These are phyloP conservation scores for Candida montana DNA, from an alignment of 805 yeast species.

Conservation along the genomic window DNA sequence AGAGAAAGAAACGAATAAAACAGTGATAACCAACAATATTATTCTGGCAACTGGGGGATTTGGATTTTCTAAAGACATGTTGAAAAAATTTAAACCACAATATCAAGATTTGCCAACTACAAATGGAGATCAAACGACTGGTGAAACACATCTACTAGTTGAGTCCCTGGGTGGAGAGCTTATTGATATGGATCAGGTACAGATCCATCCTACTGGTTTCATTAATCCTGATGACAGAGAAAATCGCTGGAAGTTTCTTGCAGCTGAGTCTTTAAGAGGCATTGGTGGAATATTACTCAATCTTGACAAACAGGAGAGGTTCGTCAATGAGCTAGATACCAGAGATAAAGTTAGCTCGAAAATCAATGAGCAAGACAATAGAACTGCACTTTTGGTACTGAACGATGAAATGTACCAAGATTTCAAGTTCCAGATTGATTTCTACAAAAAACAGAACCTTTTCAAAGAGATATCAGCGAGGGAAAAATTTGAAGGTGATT, in stretches of 20 bases:
- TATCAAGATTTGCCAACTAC: constrained; percentile 45
- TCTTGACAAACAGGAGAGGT: constrained; percentile 35
- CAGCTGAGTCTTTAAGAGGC: constrained; percentile 58
- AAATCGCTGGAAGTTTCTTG: constrained; percentile 46
- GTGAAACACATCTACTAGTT: constrained; percentile 54
- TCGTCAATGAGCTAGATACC: constrained; percentile 48
- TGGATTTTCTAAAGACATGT: constrained; percentile 34
- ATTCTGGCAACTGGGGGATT: constrained; percentile 59
- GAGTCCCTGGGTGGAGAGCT: constrained; percentile 41
- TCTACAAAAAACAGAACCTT: constrained; percentile 39
- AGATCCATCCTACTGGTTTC: constrained; percentile 61
- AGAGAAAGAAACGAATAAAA: constrained; percentile 20
- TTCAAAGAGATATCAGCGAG: constrained; percentile 26
- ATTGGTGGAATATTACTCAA: constrained; percentile 51
- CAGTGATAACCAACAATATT: constrained; percentile 29
- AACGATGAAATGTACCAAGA: constrained; percentile 40
- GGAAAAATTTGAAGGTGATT: constrained; percentile 25
- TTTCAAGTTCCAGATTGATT: constrained; percentile 45
- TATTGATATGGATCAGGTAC: constrained; percentile 54
- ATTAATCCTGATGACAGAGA: constrained; percentile 37
- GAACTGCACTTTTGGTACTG: constrained; percentile 32
- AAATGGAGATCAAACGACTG: constrained; percentile 50
- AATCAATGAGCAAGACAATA: constrained; percentile 28
- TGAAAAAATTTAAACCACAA: constrained; percentile 43
- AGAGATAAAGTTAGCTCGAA: constrained; percentile 48